Evolutionary conservation across 805 yeast species (phyloP).

Genomic region (Candida pini): DNA sequence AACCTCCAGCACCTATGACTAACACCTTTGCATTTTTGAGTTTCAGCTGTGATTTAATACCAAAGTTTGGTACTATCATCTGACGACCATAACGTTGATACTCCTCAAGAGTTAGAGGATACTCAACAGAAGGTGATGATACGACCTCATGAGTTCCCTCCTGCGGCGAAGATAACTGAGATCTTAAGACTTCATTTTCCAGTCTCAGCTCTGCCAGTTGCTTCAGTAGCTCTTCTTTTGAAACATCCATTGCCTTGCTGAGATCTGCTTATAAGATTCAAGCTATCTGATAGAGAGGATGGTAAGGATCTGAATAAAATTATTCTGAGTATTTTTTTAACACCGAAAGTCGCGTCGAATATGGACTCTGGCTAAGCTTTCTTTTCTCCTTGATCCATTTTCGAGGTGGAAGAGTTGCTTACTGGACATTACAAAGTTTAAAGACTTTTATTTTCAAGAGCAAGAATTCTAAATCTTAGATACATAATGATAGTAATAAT

Average conservation of each 20-base stretch:
- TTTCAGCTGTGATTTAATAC: conserved; percentile 50
- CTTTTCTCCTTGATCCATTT: too few species aligned
- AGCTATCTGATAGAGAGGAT: too few species aligned
- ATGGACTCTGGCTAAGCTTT: too few species aligned
- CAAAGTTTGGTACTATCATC: conserved; percentile 83
- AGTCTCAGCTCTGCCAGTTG: conserved; percentile 21
- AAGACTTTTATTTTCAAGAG: too few species aligned
- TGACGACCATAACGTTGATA: conserved; percentile 87
- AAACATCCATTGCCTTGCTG: conserved; percentile 32
- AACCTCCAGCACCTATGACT: conserved; percentile 94
- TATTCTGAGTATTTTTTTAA: too few species aligned
- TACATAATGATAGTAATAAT: too few species aligned
- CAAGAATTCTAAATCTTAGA: too few species aligned
- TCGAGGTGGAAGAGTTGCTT: too few species aligned
- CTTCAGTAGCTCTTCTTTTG: conserved; percentile 13
- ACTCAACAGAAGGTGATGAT: background rate
- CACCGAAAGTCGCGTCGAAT: too few species aligned
- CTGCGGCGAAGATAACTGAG: background rate
- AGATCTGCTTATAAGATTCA: too few species aligned
- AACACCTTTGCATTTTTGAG: conserved; percentile 56
- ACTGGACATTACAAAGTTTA: too few species aligned
- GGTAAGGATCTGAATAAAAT: too few species aligned
- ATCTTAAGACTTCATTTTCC: conserved; percentile 6
- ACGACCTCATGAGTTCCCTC: background rate
- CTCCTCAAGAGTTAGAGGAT: conserved; percentile 49